These are phyloP conservation scores for Wallacemonas sp. DNA, from an alignment of 208 protist species.

Conservation along the genomic window DNA sequence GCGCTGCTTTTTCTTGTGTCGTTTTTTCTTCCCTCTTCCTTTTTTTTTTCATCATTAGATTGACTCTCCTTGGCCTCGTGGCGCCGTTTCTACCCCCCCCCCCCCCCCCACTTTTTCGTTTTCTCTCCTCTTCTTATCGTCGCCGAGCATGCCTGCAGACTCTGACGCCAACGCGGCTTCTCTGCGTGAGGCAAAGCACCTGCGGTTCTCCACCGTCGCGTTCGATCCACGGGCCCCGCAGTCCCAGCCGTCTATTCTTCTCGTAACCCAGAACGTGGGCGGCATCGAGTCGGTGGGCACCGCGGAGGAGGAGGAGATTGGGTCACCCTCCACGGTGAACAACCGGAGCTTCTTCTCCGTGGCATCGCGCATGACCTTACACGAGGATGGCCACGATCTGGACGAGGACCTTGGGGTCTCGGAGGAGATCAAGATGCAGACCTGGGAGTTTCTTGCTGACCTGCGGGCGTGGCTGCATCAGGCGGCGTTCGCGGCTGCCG, in stretches of 20 bases:
- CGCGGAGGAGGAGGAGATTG: constrained; percentile 1
- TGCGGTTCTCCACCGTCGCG: neutral
- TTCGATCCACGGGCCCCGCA: neutral
- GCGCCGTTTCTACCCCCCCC: neutral
- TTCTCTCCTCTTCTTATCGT: neutral
- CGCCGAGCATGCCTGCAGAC: neutral
- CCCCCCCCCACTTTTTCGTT: neutral
- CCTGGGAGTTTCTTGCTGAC: constrained; percentile 61
- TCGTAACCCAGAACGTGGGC: constrained; percentile 82
- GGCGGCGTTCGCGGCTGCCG: constrained; percentile 26
- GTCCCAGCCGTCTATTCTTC: constrained; percentile 48
- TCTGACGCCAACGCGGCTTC: neutral
- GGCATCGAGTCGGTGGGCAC: constrained; percentile 39
- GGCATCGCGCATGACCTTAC: constrained; percentile 6
- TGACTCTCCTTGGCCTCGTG: too few species aligned
- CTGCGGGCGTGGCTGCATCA: constrained; percentile 62
- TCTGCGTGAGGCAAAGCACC: neutral
- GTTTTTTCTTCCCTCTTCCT: too few species aligned
- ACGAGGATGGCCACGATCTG: neutral
- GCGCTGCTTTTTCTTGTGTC: too few species aligned
- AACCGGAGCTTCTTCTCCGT: constrained; percentile 6
- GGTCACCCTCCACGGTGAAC: neutral
- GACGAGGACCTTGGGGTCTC: constrained; percentile 7
- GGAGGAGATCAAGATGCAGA: constrained; percentile 9
- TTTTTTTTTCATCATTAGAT: neutral